Percentiles rank a stretch among this genome's conserved stretches.
Conservation (phyloP, 441 rosid genomes). For the Melastoma candidum region DNA sequence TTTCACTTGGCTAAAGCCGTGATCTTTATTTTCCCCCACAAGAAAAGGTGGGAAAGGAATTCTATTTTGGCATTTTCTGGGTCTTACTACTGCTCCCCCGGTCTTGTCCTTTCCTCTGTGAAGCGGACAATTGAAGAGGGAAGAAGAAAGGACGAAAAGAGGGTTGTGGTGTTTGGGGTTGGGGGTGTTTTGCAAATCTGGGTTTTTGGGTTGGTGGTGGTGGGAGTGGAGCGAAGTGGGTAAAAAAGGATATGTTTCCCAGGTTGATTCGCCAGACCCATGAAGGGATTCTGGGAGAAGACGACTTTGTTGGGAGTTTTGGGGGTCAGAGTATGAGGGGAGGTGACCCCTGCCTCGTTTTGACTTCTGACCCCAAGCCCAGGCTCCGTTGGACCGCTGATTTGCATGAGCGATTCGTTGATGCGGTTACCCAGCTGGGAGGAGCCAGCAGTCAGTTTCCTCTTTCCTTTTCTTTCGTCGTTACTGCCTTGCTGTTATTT, state of each 20-base stretch:
- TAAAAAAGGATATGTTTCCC: conserved; percentile 19
- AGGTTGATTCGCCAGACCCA: conserved; percentile 29
- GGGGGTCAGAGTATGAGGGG: conserved; percentile 1
- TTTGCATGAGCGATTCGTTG: conserved; percentile 66
- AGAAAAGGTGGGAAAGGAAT: too few species aligned
- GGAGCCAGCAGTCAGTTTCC: conserved; percentile 45
- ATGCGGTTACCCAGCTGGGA: conserved; percentile 69
- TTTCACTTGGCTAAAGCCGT: too few species aligned
- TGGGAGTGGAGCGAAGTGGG: neutral
- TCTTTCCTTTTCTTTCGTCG: neutral
- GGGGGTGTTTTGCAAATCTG: too few species aligned
- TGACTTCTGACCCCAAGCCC: conserved; percentile 65
- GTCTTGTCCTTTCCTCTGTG: too few species aligned
- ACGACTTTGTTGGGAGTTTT: conserved; percentile 14
- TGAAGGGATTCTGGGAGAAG: conserved; percentile 25
- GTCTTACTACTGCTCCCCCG: too few species aligned
- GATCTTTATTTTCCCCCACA: too few species aligned
- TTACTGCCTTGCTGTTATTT: neutral
- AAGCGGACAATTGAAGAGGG: too few species aligned
- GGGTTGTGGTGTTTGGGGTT: too few species aligned
- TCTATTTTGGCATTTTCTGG: too few species aligned
- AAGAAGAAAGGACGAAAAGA: too few species aligned
- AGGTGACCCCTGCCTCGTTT: conserved; percentile 43
- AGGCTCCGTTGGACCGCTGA: conserved; percentile 68
- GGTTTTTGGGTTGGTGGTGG: neutral